Conservation (phyloP, 768 basidiomycete genomes). For the Auricularia sp. region DNA sequence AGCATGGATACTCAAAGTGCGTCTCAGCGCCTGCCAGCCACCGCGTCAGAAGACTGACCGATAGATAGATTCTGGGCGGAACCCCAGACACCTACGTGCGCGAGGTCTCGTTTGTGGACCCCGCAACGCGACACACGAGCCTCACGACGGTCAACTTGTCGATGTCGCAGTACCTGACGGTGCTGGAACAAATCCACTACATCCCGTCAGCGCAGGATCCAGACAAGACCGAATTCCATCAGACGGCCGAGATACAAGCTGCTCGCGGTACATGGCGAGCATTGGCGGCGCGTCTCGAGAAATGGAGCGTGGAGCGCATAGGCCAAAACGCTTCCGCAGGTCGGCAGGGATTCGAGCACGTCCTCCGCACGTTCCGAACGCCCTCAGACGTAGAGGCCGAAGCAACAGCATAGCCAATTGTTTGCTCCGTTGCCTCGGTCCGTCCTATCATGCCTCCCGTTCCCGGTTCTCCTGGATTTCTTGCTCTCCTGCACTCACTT, state of each 20-base stretch:
- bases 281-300: conserved; percentile 74
- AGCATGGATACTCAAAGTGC: conserved; percentile 84
- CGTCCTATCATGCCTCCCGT: not conserved
- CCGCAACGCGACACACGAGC: conserved; percentile 64
- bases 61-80: conserved; percentile 69
- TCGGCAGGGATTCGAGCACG: conserved; percentile 83
- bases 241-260: conserved; percentile 88
- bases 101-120: conserved; percentile 90
- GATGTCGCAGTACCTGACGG: conserved; percentile 88
- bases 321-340: conserved; percentile 87
- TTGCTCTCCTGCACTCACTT: not conserved
- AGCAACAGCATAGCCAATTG: not conserved
- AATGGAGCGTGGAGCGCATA: conserved; percentile 79
- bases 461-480: not conserved
- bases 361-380: conserved; percentile 60
- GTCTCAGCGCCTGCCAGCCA: conserved; percentile 14
- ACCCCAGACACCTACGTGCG: conserved; percentile 92
- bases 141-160: conserved; percentile 91
- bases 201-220: conserved; percentile 43
- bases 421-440: not conserved
- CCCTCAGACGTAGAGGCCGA: not conserved
- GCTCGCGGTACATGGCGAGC: conserved; percentile 72
- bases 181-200: conserved; percentile 84
- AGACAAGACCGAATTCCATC: conserved; percentile 61
- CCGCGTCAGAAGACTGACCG: not conserved